Evolutionary conservation across 345 rosid genomes (phyloP), one percentile per base, ranked within the genome.

Genomic region (Euphorbia tirucalli): DNA sequence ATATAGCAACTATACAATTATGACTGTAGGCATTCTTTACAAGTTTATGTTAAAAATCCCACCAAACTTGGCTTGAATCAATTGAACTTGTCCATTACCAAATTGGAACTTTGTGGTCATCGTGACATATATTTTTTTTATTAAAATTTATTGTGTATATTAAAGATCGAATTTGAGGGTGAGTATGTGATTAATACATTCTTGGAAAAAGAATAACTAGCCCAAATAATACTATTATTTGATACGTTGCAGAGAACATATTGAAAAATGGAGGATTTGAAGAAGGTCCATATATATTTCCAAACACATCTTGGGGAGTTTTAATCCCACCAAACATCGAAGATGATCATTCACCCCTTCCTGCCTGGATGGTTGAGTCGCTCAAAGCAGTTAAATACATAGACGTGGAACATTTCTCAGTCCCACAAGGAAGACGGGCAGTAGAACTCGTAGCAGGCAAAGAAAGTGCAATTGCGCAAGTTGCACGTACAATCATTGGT

Each of bases 401-500:
- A 22, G 86, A 86, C 32, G 10, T 64, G 9, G 70, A 66, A 0
- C 73, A 74, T 57, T 79, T 75, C 62, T 66, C 79, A 0, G 79
- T 74, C 21, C 79, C 82, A 18, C 79, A 79, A 48, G 76, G 73
- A 4, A 59, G 73, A 24, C 70, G 71, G 1, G 78, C 78, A 13
- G 56, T 79, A 1, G 94, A 92, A 73, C 92, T 92, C 0, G 85
- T 88, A 0, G 96, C 85, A 5, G 97, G 97, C 41, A 90, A 82
- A 81, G 97, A 92, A 48, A 88, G 97, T 35, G 90, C 92, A 19
- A 61, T 92, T 11, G 80, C 91, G 1, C 97, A 92, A 27, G 71
- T 90, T 1, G 85, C 82, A 15, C 77, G 81, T 19, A 92, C 96
- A 30, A 48, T 65, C 0, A 11, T 60, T 0, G 87, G 87, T 44